These are phyloP conservation scores for Zygosaccharomyces sapae DNA, from an alignment of 1,139 yeast genomes.

Conservation along the genomic window DNA sequence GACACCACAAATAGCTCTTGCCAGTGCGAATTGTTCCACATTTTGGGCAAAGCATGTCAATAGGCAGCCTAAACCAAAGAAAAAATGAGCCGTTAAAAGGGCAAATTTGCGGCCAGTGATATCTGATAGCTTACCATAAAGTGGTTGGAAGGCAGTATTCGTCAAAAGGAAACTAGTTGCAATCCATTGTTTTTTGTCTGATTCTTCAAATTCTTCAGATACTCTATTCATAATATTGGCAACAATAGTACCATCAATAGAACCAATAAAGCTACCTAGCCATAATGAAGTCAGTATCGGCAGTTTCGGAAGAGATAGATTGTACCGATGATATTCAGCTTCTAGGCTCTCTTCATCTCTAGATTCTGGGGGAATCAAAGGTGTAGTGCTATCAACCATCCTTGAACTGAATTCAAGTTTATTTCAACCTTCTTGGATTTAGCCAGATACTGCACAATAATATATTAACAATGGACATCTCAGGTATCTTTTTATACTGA, in stretches of 20 bases:
- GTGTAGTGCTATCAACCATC: slow-evolving; percentile 25
- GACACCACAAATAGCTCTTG: slow-evolving; percentile 49
- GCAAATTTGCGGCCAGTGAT: slow-evolving; percentile 49
- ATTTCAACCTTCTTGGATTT: no score
- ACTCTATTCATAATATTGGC: slow-evolving; percentile 60
- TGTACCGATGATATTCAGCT: slow-evolving; percentile 26
- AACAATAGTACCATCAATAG: slow-evolving; percentile 62
- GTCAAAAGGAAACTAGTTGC: slow-evolving; percentile 61
- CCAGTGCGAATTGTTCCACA: slow-evolving; percentile 42
- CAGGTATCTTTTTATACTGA: no score
- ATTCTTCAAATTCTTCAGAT: slow-evolving; percentile 56
- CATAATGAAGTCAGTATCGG: slow-evolving; percentile 42
- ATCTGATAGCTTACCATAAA: slow-evolving; percentile 52
- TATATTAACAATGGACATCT: no score
- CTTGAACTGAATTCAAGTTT: no score
- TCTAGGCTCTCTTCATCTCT: slow-evolving; percentile 20
- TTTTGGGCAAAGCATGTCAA: slow-evolving; percentile 43
- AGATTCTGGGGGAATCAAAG: slow-evolving; percentile 17
- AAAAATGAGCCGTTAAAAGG: slow-evolving; percentile 41
- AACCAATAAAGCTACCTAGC: slow-evolving; percentile 52
- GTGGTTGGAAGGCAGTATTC: slow-evolving; percentile 67
- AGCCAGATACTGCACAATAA: no score
- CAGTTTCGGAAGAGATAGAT: slow-evolving; percentile 27
- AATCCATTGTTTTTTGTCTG: slow-evolving; percentile 58
- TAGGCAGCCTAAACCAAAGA: slow-evolving; percentile 42